Evolutionary conservation across 73 alveolate genomes (phyloP).

Genomic region (Halteria grandinella): DNA sequence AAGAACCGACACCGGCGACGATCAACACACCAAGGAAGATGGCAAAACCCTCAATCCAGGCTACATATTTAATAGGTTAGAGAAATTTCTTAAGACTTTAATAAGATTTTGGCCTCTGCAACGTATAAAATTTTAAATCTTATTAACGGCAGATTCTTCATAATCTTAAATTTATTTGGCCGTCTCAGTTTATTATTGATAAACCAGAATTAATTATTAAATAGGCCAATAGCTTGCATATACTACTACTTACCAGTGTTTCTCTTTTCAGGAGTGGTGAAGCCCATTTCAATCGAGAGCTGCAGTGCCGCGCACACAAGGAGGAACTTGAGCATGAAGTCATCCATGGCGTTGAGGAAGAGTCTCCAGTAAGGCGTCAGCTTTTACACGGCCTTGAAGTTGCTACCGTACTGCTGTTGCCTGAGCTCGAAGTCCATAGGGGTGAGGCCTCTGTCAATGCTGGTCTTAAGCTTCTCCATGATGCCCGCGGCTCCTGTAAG

Average conservation of each 20-base stretch:
- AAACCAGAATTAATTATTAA: no score
- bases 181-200: no score
- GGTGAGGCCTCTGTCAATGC: conserved; percentile 42
- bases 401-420: conserved; percentile 53
- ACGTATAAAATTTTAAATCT: no score
- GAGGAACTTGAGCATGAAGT: conserved; percentile 20
- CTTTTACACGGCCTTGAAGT: conserved; percentile 30
- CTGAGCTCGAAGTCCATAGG: conserved; percentile 65
- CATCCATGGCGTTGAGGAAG: conserved; percentile 6
- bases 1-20: conserved; percentile 75
- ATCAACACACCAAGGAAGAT: conserved; percentile 74
- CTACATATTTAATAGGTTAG: no score
- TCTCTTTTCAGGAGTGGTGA: not conserved
- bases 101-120: no score
- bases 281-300: not conserved
- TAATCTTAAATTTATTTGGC: no score
- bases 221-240: no score
- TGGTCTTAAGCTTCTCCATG: conserved; percentile 1
- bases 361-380: conserved; percentile 55
- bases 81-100: no score
- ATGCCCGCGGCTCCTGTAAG: conserved; percentile 33
- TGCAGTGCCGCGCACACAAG: conserved; percentile 1
- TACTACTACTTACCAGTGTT: no score
- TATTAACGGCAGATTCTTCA: no score
- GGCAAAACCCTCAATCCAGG: conserved; percentile 86